Base-by-base conservation (phyloP, 129 eudicot species). In the Chrysanthemum makinoi region DNA sequence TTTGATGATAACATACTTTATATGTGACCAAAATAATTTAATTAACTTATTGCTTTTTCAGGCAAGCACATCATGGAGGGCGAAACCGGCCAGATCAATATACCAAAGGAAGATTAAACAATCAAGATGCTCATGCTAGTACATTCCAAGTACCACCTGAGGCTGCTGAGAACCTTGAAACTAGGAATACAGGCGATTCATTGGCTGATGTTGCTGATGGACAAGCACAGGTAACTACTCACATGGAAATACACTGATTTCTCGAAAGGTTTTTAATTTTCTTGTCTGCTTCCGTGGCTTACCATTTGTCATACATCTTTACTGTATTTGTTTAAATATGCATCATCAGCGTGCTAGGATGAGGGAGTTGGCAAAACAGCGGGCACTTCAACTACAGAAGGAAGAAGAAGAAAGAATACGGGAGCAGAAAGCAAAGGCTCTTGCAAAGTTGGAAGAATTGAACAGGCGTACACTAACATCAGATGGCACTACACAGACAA, bases 331-430 rank as follows among this genome's bases (percentile, higher is more conserved):
- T 69, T 9, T 71, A 61, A 60, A 47, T 61, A 56, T 74, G 59
- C 54, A 47, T 69, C 62, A 81, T 77, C 82, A 95, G 99, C 97
- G 91, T 73, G 96, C 83, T 72, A 86, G 82, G 77, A 84, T 78
- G 91, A 90, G 81, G 76, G 99, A 95, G 86, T 13, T 95, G 65
- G 96, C 97, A 11, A 95, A 83, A 83, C 97, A 95, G 62, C 99
- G 99, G 75, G 86, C 88, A 52, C 72, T 90, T 49, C 91, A 95
- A 75, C 79, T 84, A 35, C 97, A 88, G 72, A 90, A 81, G 86
- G 99, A 95, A 80, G 99, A 95, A 81, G 99, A 95, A 79, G 99
- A 90, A 66, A 72, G 99, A 62, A 75, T 75, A 14, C 79, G 78
- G 67, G 94, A 95, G 66, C 99, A 88, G 86, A 90, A 81, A 82